Base-by-base conservation (phyloP, 2,329 filamentous ascomycete species). In the Pochonia chlamydosporia region DNA sequence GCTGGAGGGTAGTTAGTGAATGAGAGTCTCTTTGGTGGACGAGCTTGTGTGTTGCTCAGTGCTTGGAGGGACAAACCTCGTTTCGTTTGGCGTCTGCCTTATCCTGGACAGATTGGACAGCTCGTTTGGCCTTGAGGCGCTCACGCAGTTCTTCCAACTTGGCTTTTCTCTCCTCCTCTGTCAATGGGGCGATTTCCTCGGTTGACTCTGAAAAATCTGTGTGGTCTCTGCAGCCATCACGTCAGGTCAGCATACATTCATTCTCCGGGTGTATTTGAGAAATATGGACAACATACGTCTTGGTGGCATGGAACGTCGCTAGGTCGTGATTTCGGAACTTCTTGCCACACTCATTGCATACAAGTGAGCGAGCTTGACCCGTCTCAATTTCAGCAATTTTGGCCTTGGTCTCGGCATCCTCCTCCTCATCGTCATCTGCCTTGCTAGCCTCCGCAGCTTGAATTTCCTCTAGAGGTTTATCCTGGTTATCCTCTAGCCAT, bases 341-440 rank as follows among this genome's bases (percentile, higher is more conserved):
- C 76, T 96, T 96, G 62, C 87, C 86, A 63, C 93, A 99, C 48
- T 96, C 92, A 54, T 96, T 93, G 77, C 93, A 99, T 43, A 95
- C 78, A 47, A 97, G 81, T 42, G 89, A 95, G 60, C 82, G 80
- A 47, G 80, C 73, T 59, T 85, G 81, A 49, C 85, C 88, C 2
- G 80, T 79, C 57, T 87, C 75, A 3, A 91, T 72, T n/a, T 81
- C 77, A 5, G 82, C 78, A 10, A 81, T 78, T 57, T 85, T 74
- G 28, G 76, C 73, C 40, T 72, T 69, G 5, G 72, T 73, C 13
- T 53, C 74, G 3, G 71, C 73, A 9, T 53, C 74, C 2, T 74
- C 75, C 8, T 72, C 69, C 3, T 76, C 69, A 20, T 74, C 75
- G 24, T 74, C 75, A 3, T 65, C 66, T 1, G 65, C 63, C 21